Base-by-base conservation (phyloP, 1,139 yeast genomes). In the Yamadazyma friedrichii region DNA sequence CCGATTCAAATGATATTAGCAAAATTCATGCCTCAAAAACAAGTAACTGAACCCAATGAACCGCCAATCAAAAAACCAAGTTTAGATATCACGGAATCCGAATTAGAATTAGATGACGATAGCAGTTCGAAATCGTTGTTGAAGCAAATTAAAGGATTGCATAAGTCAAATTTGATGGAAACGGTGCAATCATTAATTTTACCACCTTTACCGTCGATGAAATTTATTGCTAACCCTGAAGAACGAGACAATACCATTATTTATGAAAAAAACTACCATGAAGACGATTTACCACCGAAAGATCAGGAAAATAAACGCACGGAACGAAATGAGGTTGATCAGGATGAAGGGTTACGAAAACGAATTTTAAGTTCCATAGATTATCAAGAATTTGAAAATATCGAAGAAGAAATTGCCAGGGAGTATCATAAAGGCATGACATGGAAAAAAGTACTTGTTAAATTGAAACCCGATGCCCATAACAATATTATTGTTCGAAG, bases 381-480 rank as follows among this genome's bases (percentile, higher is more conserved):
- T 35, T 44, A 47, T 37, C 47, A 50, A 31, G 58, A 58, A n/a
- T 48, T 56, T 22, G 64, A 61, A 40, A 42, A 43, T 15, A 39
- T 82, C 6, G 98, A 93, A 57, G 98, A 93, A 51, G 74, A 76
- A 41, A 86, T 93, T 42, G 98, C 98, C 0, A 67, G 96, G 36
- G 82, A 81, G 42, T 93, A 95, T 83, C 98, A 94, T 59, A 74
- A 78, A 43, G 81, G 78, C 6, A 78, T 89, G 88, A 64, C 78
- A 3, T 93, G 99, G 99, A 71, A 98, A 35, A 93, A 93, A 61
- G 96, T 94, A 1, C 63, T 94, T 25, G 97, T 91, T 1, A 79
- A 80, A 38, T 65, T 94, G 44, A 80, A 82, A 47, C 96, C 97
- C 0, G 99, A 93, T 62, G 96, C 99, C 0, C 99, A 93, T 56